Evolutionary conservation across 345 rosid species (phyloP), one percentile per base, ranked within the genome.

Genomic region (Laguncularia racemosa): DNA sequence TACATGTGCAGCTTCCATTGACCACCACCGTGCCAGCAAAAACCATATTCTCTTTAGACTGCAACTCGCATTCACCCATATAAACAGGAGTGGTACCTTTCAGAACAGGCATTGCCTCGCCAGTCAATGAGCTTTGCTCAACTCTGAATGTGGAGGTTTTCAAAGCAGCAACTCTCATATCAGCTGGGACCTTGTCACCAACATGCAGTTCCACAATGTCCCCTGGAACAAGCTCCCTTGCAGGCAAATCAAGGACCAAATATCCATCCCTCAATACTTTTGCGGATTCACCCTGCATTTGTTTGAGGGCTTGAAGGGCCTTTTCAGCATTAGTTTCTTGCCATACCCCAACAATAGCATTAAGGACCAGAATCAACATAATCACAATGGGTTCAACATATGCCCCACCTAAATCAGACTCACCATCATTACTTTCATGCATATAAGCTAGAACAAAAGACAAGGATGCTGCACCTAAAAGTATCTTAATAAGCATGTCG

Each of bases 261-360:
- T 38, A 54, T 59, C 95, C 95, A 53, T 88, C 90, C 69, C 96
- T 81, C 44, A 84, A 58, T 53, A 83, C 98, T 72, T 78, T 86
- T 23, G 76, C 90, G 0, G 84, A 84, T 70, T 91, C 96, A 54
- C 81, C 82, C 66, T 91, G 98, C 89, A 91, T 81, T 78, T 84
- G 87, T 76, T 91, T 88, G 48, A 91, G 85, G 20, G 98, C 95
- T 52, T 91, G 95, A 18, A 91, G 92, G 10, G 98, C 98, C 73
- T 73, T 88, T 69, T 88, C 98, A 1, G 96, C 98, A 62, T 83
- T 88, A 43, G 72, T 84, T 79, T 91, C 98, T 82, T 91, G 98
- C 96, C 96, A 91, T 20, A 88, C 92, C 49, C 98, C 98, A 50
- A 91, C 95, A 60, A 84, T 67, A 56, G 96, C 96, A 63, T 88